Conservation (phyloP, 78 protist genomes). For the Emiliania huxleyi region DNA sequence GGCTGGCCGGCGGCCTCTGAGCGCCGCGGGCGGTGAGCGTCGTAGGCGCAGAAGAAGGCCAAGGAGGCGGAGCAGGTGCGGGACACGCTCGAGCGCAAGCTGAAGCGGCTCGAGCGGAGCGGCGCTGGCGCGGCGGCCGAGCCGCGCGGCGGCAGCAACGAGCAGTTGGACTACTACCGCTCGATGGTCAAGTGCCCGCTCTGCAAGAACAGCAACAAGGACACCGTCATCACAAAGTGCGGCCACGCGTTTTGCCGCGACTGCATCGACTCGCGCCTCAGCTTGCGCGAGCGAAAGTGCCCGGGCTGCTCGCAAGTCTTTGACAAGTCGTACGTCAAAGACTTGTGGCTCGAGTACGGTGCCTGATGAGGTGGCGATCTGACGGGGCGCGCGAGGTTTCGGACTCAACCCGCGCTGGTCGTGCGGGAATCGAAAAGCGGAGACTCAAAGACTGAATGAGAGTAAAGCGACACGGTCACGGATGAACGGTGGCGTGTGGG, state of each 20-base stretch:
- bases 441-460: too few species aligned
- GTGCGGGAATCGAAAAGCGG: too few species aligned
- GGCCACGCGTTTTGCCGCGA: neutral
- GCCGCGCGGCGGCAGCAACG: neutral
- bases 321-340: neutral
- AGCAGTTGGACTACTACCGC: neutral
- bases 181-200: conserved; percentile 6
- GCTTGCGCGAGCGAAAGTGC: neutral
- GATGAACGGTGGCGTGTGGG: too few species aligned
- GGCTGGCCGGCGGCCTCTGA: too few species aligned
- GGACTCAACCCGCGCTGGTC: too few species aligned
- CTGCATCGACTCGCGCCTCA: neutral
- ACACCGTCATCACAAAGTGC: neutral
- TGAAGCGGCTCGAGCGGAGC: neutral
- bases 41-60: neutral
- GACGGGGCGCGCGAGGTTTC: too few species aligned
- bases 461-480: too few species aligned
- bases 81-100: neutral
- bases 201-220: neutral
- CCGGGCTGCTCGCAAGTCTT: neutral
- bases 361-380: too few species aligned
- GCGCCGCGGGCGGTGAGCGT: too few species aligned
- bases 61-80: neutral
- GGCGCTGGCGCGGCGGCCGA: neutral
- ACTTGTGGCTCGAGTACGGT: neutral